These are phyloP conservation scores for Venturia oleaginea DNA, from an alignment of 2,329 filamentous ascomycete species.

Conservation along the genomic window DNA sequence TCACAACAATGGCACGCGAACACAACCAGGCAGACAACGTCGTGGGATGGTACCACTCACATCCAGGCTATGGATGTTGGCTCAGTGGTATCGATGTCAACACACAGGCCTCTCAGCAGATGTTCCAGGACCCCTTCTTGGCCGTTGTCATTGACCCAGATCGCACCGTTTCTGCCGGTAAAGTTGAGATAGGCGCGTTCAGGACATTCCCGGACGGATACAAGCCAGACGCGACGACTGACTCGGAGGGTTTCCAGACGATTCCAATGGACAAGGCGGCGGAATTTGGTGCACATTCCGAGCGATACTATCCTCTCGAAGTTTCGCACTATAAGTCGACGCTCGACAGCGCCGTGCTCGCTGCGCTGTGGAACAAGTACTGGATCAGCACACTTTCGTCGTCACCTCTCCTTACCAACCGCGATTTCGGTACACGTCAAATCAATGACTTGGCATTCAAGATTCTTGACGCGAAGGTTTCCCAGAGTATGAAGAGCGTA, in stretches of 20 bases:
- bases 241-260: slow-evolving; percentile 55
- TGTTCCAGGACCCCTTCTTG: slow-evolving; percentile 80
- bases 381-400: slow-evolving; percentile 95
- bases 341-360: slow-evolving; percentile 76
- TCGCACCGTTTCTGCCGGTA: slow-evolving; percentile 85
- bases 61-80: slow-evolving; percentile 98
- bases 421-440: slow-evolving; percentile 87
- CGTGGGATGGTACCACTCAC: slow-evolving; percentile 96
- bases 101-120: slow-evolving; percentile 79
- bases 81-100: slow-evolving; percentile 89
- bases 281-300: slow-evolving; percentile 89
- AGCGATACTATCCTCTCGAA: slow-evolving; percentile 82
- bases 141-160: slow-evolving; percentile 96
- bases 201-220: slow-evolving; percentile 76
- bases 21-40: slow-evolving; percentile 78
- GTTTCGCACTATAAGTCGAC: slow-evolving; percentile 92
- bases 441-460: slow-evolving; percentile 82
- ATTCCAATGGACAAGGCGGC: slow-evolving; percentile 91
- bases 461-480: slow-evolving; percentile 55
- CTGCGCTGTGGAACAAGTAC: slow-evolving; percentile 96
- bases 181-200: slow-evolving; percentile 96
- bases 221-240: slow-evolving; percentile 37
- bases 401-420: slow-evolving; percentile 81
- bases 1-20: slow-evolving; percentile 66
- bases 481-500: slow-evolving; percentile 25